Evolutionary conservation across 169 alveolate species (phyloP).

Genomic region (Theileria equi): DNA sequence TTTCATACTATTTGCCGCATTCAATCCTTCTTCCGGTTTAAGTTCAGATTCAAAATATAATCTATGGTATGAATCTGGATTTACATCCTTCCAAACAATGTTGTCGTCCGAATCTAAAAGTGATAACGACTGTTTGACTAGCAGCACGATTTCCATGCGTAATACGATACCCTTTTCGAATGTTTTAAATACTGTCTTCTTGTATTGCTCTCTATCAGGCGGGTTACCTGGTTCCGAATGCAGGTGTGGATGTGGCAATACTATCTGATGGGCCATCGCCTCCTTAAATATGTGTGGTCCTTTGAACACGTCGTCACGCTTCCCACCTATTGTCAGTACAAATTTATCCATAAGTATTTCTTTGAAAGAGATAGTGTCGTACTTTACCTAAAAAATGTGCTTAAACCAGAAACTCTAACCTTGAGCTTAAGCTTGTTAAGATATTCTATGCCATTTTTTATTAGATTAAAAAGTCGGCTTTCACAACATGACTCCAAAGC

Average conservation of each 20-base stretch:
- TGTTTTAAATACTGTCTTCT: constrained; percentile 11
- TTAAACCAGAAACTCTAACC: constrained; percentile 10
- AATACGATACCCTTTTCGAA: constrained; percentile 47
- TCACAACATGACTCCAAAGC: constrained; percentile 29
- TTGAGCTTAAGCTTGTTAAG: constrained; percentile 29
- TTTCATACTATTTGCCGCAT: constrained; percentile 4
- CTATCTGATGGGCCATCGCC: constrained; percentile 31
- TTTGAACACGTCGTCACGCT: constrained; percentile 15
- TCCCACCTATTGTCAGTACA: constrained; percentile 44
- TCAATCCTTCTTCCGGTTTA: neutral
- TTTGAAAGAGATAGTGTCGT: neutral
- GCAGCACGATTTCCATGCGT: constrained; percentile 37
- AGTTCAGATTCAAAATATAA: constrained; percentile 36
- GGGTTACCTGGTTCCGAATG: constrained; percentile 2
- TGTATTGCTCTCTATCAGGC: constrained; percentile 8
- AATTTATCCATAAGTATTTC: constrained; percentile 15
- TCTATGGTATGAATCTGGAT: constrained; percentile 8
- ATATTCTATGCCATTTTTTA: constrained; percentile 12
- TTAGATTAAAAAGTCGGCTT: constrained; percentile 5
- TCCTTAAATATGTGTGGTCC: constrained; percentile 15
- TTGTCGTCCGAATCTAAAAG: constrained; percentile 10
- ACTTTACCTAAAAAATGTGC: constrained; percentile 10
- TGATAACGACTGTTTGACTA: constrained; percentile 12
- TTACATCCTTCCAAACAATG: constrained; percentile 40
- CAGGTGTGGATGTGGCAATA: constrained; percentile 22